Evolutionary conservation across 768 basidiomycete species (phyloP).

Genomic region (Mycena latifolia): DNA sequence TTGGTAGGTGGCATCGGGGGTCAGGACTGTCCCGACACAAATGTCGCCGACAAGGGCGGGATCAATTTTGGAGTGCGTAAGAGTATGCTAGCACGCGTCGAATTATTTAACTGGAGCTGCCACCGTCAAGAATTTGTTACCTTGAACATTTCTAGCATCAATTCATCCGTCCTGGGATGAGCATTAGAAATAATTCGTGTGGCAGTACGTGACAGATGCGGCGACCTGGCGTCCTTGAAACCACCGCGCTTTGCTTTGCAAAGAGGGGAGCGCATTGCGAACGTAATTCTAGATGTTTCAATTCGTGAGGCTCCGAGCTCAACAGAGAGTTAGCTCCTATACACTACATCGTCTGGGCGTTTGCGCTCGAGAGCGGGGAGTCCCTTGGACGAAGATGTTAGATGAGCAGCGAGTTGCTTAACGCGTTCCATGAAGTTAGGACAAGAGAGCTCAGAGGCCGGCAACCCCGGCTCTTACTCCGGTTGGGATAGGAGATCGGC

Average conservation of each 20-base stretch:
- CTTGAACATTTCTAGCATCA: conserved; percentile 87
- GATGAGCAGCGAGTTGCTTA: conserved; percentile 73
- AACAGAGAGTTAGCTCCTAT: neutral
- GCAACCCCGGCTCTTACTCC: too few relatives aligned
- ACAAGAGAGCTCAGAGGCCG: too few relatives aligned
- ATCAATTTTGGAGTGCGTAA: conserved; percentile 64
- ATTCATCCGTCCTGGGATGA: conserved; percentile 76
- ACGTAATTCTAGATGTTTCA: conserved; percentile 59
- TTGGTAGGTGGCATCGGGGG: conserved; percentile 74
- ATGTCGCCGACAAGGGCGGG: conserved; percentile 80
- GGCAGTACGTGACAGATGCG: neutral
- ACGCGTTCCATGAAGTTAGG: conserved; percentile 64
- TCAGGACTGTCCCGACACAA: conserved; percentile 82
- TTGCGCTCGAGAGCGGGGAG: conserved; percentile 67
- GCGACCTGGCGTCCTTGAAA: conserved; percentile 43
- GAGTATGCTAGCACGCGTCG: conserved; percentile 15
- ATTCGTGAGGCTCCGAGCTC: too few relatives aligned
- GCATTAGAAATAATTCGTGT: conserved; percentile 38
- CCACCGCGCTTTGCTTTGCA: conserved; percentile 85
- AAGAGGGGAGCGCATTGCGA: conserved; percentile 82
- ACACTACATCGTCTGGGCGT: conserved; percentile 80
- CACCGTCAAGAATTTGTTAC: conserved; percentile 46
- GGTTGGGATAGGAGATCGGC: too few relatives aligned
- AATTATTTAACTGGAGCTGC: neutral
- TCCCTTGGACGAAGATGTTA: conserved; percentile 58